phyloP scores from a whole-genome alignment of 73 alveolate genomes.

The Paramecium sexaurelia region DNA sequence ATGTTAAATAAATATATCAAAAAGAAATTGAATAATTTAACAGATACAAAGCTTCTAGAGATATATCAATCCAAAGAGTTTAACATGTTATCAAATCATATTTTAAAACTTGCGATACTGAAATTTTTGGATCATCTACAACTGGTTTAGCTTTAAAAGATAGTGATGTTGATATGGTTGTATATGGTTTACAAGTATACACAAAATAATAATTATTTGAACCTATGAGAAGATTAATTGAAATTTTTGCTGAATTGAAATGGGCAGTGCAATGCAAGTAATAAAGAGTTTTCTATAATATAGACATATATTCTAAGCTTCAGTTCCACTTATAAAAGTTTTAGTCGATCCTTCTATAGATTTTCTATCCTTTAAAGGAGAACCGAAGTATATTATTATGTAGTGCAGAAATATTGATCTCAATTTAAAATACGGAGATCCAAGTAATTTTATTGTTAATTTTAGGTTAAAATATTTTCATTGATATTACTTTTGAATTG shows the following conservation, averaged over 20 bases:
- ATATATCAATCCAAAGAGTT: not conserved
- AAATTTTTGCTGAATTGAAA: not conserved
- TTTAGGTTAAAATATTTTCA: not conserved
- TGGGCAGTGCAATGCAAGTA: constrained; percentile 47
- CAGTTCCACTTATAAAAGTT: constrained; percentile 35
- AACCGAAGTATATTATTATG: not conserved
- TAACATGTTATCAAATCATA: not conserved
- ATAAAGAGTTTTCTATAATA: not conserved
- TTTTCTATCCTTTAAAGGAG: not conserved
- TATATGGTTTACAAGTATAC: not conserved
- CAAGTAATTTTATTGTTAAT: not conserved
- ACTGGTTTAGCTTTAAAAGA: constrained; percentile 56
- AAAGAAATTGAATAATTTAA: not conserved
- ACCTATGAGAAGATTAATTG: constrained; percentile 45
- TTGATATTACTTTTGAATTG: constrained; percentile 47
- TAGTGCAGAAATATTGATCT: not conserved
- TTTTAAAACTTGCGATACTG: not conserved
- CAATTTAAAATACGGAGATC: not conserved
- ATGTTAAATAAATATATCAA: not conserved
- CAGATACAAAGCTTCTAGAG: not conserved
- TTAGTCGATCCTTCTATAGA: constrained; percentile 40
- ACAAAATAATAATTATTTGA: constrained; percentile 43
- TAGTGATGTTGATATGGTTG: constrained; percentile 55
- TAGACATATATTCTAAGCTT: constrained; percentile 41
- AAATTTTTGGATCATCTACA: constrained; percentile 43